These are phyloP conservation scores for Diaporthe nobilis DNA, from an alignment of 2,329 filamentous ascomycete species.

Conservation along the genomic window DNA sequence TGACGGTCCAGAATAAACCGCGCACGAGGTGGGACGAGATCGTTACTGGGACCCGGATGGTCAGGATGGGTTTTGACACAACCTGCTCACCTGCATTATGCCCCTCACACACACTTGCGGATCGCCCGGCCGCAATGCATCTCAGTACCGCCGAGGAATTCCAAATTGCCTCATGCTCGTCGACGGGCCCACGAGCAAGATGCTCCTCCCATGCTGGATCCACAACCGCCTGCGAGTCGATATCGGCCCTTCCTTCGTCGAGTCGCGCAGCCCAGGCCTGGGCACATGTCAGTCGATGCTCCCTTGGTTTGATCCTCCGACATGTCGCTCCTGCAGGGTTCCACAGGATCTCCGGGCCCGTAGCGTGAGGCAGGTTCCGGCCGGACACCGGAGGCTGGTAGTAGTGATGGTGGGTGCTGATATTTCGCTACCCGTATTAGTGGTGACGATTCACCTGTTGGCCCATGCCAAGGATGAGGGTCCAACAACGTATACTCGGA, in stretches of 20 bases:
- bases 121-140: slow-evolving; percentile 14
- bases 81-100: neutral
- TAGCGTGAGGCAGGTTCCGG: neutral
- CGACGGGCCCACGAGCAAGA: slow-evolving; percentile 5
- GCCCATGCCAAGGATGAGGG: neutral
- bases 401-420: slow-evolving; percentile 1
- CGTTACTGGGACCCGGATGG: neutral
- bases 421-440: neutral
- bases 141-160: neutral
- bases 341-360: neutral
- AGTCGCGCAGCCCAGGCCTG: slow-evolving; percentile 21
- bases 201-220: slow-evolving; percentile 12
- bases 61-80: neutral
- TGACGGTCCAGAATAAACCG: neutral
- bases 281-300: slow-evolving; percentile 19
- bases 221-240: slow-evolving; percentile 1
- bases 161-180: slow-evolving; percentile 26
- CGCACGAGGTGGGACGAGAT: slow-evolving; percentile 10
- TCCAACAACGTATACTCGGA: neutral
- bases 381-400: neutral
- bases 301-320: neutral
- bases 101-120: slow-evolving; percentile 1
- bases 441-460: neutral
- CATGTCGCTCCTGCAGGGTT: neutral
- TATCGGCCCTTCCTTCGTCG: slow-evolving; percentile 25